Conservation (phyloP, 176 grass and related monocot genomes). For the Thalia dealbata region DNA sequence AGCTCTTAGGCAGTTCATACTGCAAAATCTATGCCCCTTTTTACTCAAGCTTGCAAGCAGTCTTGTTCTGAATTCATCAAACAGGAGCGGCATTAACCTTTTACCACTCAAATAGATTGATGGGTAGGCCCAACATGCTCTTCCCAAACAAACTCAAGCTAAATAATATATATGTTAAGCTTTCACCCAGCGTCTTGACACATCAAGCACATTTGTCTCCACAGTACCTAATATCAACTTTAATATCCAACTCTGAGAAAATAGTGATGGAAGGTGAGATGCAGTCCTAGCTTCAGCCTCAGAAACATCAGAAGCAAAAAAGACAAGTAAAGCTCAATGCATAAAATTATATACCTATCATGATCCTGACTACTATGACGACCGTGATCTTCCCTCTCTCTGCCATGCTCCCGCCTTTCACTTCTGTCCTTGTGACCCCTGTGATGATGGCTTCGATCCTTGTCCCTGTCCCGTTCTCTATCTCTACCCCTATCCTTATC, state of each 20-base stretch:
- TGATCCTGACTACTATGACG: conserved; percentile 36
- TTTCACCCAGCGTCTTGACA: background rate
- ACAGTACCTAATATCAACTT: too few species aligned
- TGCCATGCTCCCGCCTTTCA: conserved; percentile 37
- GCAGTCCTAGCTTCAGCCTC: too few species aligned
- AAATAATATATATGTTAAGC: too few species aligned
- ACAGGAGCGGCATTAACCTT: background rate
- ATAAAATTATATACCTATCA: conserved; percentile 37
- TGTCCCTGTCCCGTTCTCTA: conserved; percentile 36
- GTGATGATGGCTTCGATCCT: too few species aligned
- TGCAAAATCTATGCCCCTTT: background rate
- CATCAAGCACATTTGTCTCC: background rate
- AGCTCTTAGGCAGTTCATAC: too few species aligned
- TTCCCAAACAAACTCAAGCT: background rate
- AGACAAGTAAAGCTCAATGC: background rate
- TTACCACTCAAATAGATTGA: background rate
- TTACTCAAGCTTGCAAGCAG: background rate
- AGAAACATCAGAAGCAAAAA: too few species aligned
- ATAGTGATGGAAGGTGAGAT: too few species aligned
- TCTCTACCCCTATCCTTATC: conserved; percentile 55
- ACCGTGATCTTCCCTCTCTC: conserved; percentile 55
- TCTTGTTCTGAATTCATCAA: background rate
- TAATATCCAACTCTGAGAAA: too few species aligned
- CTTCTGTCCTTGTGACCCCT: conserved; percentile 63
- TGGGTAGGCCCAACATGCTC: background rate